A percentile compares a stretch with the other conserved stretches of the same genome.
These are phyloP conservation scores for Aspergillus pseudoviridinutans DNA, from an alignment of 2,329 filamentous ascomycete genomes.

Conservation along the genomic window DNA sequence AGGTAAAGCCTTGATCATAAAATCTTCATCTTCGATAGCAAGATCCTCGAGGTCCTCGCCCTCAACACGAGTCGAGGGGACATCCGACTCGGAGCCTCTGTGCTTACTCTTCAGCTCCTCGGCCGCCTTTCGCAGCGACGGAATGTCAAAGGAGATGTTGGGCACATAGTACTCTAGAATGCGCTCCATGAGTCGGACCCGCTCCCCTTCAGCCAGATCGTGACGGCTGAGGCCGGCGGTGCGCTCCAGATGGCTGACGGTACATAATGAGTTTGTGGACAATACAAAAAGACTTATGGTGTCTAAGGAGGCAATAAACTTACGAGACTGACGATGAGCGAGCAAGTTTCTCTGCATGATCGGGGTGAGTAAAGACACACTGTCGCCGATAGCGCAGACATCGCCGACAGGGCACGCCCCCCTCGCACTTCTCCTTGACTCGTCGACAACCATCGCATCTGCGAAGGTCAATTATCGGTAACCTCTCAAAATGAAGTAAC, in stretches of 20 bases:
- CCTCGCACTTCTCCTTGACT: conserved; percentile 56
- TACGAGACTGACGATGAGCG: conserved; percentile 32
- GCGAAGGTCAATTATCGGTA: background rate
- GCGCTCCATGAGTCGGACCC: conserved; percentile 44
- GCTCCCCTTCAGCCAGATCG: conserved; percentile 35
- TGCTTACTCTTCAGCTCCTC: conserved; percentile 42
- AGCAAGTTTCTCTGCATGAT: conserved; percentile 28
- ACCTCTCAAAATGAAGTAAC: background rate
- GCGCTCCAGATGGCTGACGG: conserved; percentile 25
- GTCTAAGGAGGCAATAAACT: conserved; percentile 12
- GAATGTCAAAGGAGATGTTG: conserved; percentile 41
- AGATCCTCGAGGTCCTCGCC: conserved; percentile 38
- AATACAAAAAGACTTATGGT: background rate
- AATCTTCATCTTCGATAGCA: conserved; percentile 40
- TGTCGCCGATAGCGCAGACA: conserved; percentile 50
- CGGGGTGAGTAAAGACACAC: conserved; percentile 46
- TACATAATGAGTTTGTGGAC: background rate
- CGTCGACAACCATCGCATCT: conserved; percentile 55
- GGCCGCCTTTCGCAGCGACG: conserved; percentile 41
- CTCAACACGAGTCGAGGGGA: conserved; percentile 27
- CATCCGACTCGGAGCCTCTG: conserved; percentile 29
- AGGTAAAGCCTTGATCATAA: conserved; percentile 37
- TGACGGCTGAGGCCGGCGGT: conserved; percentile 28
- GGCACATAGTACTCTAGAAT: conserved; percentile 48
- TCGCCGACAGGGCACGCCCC: conserved; percentile 51